Evolutionary conservation across 495 filamentous ascomycete genomes (phyloP).

Genomic region (Neurospora tetrasperma): DNA sequence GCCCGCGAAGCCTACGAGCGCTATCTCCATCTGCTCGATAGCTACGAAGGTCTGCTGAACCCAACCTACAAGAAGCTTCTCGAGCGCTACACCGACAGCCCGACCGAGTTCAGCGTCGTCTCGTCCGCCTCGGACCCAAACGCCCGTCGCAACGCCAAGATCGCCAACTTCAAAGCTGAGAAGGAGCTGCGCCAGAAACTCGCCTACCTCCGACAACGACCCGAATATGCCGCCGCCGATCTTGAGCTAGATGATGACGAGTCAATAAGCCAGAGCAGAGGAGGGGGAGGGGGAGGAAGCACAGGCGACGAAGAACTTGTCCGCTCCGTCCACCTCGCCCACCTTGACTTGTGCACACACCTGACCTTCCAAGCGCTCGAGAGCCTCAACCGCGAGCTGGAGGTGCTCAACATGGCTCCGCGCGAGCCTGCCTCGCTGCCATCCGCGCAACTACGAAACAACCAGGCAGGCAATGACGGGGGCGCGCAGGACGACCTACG

Average conservation of each 20-base stretch:
- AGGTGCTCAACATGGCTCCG: constrained; percentile 68
- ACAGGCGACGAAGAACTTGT: constrained; percentile 63
- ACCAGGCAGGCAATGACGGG: background rate
- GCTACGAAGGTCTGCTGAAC: constrained; percentile 59
- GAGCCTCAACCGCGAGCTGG: constrained; percentile 67
- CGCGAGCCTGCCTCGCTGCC: constrained; percentile 30
- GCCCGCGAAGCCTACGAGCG: constrained; percentile 62
- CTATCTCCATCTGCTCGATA: constrained; percentile 65
- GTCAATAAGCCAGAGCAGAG: constrained; percentile 41
- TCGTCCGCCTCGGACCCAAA: constrained; percentile 55
- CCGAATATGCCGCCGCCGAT: constrained; percentile 30
- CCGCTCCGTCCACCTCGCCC: constrained; percentile 66
- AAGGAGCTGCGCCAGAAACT: constrained; percentile 79
- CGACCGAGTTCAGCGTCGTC: constrained; percentile 57
- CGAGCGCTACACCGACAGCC: constrained; percentile 56
- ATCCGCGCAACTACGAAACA: constrained; percentile 2
- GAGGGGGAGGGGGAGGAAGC: constrained; percentile 44
- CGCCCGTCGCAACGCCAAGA: constrained; percentile 68
- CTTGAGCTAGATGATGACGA: constrained; percentile 35
- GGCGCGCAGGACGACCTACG: constrained; percentile 7
- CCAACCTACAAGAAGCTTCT: constrained; percentile 59
- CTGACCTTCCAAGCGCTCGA: constrained; percentile 79
- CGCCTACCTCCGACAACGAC: constrained; percentile 39
- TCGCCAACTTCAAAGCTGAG: constrained; percentile 73
- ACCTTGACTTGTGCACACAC: constrained; percentile 61